phyloP scores from a whole-genome alignment of 495 filamentous ascomycete genomes.

The Podospora australis region DNA sequence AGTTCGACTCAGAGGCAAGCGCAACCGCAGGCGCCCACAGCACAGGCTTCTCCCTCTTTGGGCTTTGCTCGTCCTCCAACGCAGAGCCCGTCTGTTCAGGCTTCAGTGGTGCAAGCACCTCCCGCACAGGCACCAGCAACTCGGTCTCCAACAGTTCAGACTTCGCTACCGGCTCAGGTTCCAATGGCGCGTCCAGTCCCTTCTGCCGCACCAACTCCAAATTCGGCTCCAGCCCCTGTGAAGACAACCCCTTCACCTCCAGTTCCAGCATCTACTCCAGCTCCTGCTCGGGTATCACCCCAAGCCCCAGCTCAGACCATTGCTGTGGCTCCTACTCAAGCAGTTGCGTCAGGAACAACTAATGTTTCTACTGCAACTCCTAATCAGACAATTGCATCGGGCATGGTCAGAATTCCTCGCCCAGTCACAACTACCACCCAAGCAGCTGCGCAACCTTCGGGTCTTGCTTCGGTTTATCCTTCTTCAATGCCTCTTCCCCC shows the following conservation, averaged over 20 bases:
- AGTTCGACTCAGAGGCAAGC: neutral
- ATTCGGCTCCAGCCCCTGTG: neutral
- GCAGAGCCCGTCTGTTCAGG: neutral
- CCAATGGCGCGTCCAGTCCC: neutral
- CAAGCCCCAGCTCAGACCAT: neutral
- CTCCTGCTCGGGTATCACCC: too few species aligned
- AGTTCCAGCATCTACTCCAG: neutral
- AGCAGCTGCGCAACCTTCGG: too few species aligned
- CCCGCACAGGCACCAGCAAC: neutral
- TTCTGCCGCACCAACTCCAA: neutral
- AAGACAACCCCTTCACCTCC: too few species aligned
- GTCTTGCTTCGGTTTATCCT: too few species aligned
- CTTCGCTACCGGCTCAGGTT: neutral
- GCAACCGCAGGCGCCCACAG: neutral
- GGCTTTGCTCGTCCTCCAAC: neutral
- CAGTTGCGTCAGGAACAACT: neutral
- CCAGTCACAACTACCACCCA: too few species aligned
- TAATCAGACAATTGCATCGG: too few species aligned
- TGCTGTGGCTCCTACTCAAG: neutral
- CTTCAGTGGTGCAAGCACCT: neutral
- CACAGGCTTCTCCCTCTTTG: too few species aligned
- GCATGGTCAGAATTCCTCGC: too few species aligned
- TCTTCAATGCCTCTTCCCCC: neutral
- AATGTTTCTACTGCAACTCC: neutral
- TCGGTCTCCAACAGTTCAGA: neutral